phyloP scores from a whole-genome alignment of 73 alveolate genomes.

The Effrenium voratum region DNA sequence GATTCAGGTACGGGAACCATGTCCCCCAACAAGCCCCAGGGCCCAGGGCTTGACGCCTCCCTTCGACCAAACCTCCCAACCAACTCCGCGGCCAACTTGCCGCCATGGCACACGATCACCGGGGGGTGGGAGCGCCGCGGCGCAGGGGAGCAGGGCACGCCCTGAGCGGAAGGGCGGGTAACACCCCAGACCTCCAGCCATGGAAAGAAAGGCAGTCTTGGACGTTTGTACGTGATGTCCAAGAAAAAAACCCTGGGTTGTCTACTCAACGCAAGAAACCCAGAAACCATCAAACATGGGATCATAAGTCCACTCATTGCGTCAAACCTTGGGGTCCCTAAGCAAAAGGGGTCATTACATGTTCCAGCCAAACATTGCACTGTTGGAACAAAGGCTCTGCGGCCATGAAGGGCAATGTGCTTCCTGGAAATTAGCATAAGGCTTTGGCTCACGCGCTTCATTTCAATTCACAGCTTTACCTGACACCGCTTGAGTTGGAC shows the following conservation, averaged over 20 bases:
- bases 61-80: background rate
- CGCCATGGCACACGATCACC: background rate
- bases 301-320: background rate
- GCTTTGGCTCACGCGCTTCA: too few relatives aligned
- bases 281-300: background rate
- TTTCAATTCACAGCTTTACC: too few relatives aligned
- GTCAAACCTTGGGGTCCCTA: background rate
- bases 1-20: too few relatives aligned
- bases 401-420: too few relatives aligned
- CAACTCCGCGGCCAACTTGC: too few relatives aligned
- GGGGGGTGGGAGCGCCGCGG: slow-evolving; percentile 62
- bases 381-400: too few relatives aligned
- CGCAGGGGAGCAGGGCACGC: slow-evolving; percentile 42
- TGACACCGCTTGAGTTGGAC: too few relatives aligned
- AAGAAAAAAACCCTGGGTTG: too few relatives aligned
- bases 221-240: background rate
- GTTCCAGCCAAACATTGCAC: too few relatives aligned
- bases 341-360: too few relatives aligned
- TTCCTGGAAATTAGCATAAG: too few relatives aligned
- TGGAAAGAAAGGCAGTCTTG: background rate
- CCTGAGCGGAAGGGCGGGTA: background rate
- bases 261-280: background rate
- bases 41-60: background rate
- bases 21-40: background rate
- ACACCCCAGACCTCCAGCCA: background rate